A percentile compares a stretch with the other conserved stretches of the same genome.
phyloP scores from a whole-genome alignment of 176 grass and related monocot species.

The Avena atlantica region DNA sequence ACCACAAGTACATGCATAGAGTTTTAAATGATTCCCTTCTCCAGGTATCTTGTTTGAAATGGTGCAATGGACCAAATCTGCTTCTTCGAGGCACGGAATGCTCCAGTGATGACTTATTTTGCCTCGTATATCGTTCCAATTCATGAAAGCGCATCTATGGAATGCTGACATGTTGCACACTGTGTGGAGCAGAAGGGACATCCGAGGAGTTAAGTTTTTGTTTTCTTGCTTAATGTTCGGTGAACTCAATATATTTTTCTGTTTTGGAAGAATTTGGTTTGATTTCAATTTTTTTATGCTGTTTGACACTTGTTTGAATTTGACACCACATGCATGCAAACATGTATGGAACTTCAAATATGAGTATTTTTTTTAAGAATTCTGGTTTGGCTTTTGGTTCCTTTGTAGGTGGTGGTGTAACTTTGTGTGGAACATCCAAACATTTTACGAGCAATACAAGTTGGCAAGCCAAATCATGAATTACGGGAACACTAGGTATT shows the following conservation, averaged over 20 bases:
- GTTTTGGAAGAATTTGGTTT: no score
- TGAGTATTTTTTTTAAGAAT: not conserved
- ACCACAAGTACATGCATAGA: no score
- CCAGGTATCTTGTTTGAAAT: no score
- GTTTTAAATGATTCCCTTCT: no score
- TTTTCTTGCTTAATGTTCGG: not conserved
- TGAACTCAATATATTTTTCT: not conserved
- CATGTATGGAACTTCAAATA: not conserved
- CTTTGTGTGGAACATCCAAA: constrained; percentile 1
- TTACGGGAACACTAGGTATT: not conserved
- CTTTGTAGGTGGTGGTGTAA: not conserved
- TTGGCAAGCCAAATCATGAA: not conserved
- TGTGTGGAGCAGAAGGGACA: constrained; percentile 56
- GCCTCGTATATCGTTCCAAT: no score
- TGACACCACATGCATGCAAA: not conserved
- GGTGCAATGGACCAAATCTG: no score
- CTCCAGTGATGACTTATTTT: no score
- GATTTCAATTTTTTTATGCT: no score
- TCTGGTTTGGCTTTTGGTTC: constrained; percentile 1
- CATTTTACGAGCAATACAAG: not conserved
- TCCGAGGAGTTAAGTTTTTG: constrained; percentile 40
- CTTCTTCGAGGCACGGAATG: no score
- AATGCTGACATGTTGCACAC: constrained; percentile 7
- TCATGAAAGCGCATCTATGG: no score
- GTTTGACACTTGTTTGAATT: no score